phyloP scores from a whole-genome alignment of 2,329 filamentous ascomycete genomes.

The Scedosporium dehoogii region DNA sequence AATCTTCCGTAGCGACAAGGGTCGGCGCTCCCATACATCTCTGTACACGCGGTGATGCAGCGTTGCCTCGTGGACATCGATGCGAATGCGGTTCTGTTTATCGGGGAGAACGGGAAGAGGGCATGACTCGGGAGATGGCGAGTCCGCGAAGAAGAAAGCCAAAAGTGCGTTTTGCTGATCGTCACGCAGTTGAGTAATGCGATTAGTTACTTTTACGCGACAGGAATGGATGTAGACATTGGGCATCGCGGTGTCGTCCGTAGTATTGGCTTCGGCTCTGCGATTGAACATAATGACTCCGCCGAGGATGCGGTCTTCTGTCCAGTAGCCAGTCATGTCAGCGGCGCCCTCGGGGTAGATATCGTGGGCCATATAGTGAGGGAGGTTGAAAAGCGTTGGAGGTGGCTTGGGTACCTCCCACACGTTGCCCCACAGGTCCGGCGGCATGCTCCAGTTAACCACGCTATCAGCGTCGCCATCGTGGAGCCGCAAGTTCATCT shows the following conservation, averaged over 20 bases:
- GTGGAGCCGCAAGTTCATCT: constrained; percentile 13
- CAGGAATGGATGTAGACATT: constrained; percentile 15
- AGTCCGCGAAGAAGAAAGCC: background rate
- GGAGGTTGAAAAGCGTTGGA: constrained; percentile 18
- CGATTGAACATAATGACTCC: constrained; percentile 20
- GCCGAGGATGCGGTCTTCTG: constrained; percentile 17
- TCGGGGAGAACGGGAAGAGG: background rate
- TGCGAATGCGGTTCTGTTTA: background rate
- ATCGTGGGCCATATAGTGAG: constrained; percentile 15
- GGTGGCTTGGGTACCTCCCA: background rate
- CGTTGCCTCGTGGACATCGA: background rate
- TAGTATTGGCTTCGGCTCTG: background rate
- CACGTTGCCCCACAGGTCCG: constrained; percentile 9
- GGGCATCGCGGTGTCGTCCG: background rate
- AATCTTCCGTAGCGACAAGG: background rate
- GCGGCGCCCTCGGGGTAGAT: constrained; percentile 15
- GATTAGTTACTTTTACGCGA: constrained; percentile 12
- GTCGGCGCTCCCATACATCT: background rate
- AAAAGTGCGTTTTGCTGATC: background rate
- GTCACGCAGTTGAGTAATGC: constrained; percentile 13
- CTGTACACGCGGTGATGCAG: background rate
- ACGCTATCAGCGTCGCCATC: constrained; percentile 14
- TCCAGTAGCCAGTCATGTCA: constrained; percentile 17
- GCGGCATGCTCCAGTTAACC: constrained; percentile 12
- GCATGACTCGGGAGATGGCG: background rate